Percentiles rank a stretch among this genome's conserved stretches.
Evolutionary conservation across 1,139 yeast species (phyloP).

Genomic region (Suhomyces bokatorum): DNA sequence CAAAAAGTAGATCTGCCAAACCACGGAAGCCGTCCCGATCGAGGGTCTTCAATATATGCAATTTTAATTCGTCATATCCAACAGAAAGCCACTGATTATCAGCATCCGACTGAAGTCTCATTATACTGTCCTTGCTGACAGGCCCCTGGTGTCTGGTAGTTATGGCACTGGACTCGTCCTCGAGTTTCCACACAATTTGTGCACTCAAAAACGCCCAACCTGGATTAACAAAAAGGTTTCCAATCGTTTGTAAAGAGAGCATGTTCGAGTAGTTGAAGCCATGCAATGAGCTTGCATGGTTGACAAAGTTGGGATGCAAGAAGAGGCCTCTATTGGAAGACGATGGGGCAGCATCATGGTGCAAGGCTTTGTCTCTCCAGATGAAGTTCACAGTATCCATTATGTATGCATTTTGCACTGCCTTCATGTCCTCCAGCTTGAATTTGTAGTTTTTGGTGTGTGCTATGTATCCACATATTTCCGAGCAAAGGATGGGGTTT

Average conservation of each 20-base stretch:
- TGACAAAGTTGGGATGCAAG: constrained; percentile 39
- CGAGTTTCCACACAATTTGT: constrained; percentile 46
- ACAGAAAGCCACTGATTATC: constrained; percentile 32
- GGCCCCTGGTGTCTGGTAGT: constrained; percentile 49
- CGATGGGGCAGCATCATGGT: constrained; percentile 13
- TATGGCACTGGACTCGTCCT: constrained; percentile 37
- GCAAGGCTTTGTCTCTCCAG: constrained; percentile 59
- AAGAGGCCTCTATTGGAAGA: constrained; percentile 39
- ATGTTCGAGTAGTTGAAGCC: constrained; percentile 25
- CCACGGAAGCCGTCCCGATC: constrained; percentile 43
- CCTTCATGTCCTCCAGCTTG: constrained; percentile 31
- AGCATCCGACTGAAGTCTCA: constrained; percentile 19
- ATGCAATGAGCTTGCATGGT: constrained; percentile 37
- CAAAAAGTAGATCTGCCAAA: constrained; percentile 44
- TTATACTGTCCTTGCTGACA: constrained; percentile 34
- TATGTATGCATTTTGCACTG: constrained; percentile 53
- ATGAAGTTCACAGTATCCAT: constrained; percentile 61
- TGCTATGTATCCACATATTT: constrained; percentile 50
- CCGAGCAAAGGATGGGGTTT: constrained; percentile 49
- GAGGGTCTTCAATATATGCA: constrained; percentile 37
- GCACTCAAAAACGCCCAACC: constrained; percentile 51
- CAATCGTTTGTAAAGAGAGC: constrained; percentile 33
- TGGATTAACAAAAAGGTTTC: constrained; percentile 57
- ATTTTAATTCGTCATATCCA: constrained; percentile 40
- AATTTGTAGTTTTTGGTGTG: constrained; percentile 36